Base-by-base conservation (phyloP, 2,329 filamentous ascomycete genomes). In the Diaporthe australafricana region DNA sequence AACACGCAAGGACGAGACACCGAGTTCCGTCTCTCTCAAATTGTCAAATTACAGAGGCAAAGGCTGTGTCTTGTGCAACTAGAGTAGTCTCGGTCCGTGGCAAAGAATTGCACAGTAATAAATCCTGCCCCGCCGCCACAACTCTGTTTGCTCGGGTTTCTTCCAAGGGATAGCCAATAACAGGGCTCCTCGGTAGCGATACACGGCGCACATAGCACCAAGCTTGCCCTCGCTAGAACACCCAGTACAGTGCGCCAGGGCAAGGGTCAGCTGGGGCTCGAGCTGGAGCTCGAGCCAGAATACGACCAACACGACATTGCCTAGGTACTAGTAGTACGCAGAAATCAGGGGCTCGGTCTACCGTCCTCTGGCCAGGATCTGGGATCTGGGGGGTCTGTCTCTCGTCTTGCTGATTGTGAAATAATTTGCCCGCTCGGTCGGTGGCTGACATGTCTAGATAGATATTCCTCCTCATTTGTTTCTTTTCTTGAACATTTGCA, bases 321-420 rank as follows among this genome's bases (percentile, higher is more conserved):
- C 60, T 45, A 50, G 47, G 60, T 50, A 65, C 45, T 65, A 50
- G 45, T 50, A 65, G 42, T 50, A 65, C 60, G 60, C 60, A 50
- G 60, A 65, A 65, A 50, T 65, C 60, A 65, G 60, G 60, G 60
- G 60, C 60, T 65, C 45, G 60, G 60, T 48, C 45, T 65, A n/a
- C n/a, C n/a, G n/a, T n/a, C n/a, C 42, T 25, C 60, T 65, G 60
- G 60, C 60, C 42, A 65, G 60, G 60, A 45, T 50, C 60, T n/a
- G 30, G 60, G 60, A 45, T 50, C 60, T n/a, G 30, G 60, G 45
- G 60, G 7, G 42, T 25, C 45, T 38, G 60, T 38, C 45, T 38
- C 45, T 40, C 38, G 38, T 50, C 30, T 27, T 35, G n/a, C 60
- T 35, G 60, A 65, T 38, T 38, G 60, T 50, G 45, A 65, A 65